Conservation (phyloP, 2,329 filamentous ascomycete species). For the Ascochyta lentis region DNA sequence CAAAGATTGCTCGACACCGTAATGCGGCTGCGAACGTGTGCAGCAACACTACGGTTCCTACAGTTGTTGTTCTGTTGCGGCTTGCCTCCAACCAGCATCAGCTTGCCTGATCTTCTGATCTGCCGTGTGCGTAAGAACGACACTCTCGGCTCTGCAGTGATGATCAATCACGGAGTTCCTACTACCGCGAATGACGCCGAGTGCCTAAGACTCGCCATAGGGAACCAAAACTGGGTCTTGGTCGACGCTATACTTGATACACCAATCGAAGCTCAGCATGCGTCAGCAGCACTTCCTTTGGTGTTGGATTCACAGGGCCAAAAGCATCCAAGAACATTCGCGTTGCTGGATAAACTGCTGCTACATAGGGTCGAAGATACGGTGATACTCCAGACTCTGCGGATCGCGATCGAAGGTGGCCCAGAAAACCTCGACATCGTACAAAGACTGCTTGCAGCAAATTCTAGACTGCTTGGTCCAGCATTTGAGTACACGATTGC, state of each 20-base stretch:
- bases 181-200: slow-evolving; percentile 39
- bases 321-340: slow-evolving; percentile 30
- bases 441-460: slow-evolving; percentile 33
- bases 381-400: slow-evolving; percentile 29
- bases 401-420: slow-evolving; percentile 40
- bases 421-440: slow-evolving; percentile 42
- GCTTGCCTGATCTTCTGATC: slow-evolving; percentile 39
- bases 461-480: slow-evolving; percentile 29
- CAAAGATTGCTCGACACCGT: slow-evolving; percentile 39
- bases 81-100: slow-evolving; percentile 34
- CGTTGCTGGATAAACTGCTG: slow-evolving; percentile 40
- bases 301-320: slow-evolving; percentile 33
- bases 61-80: slow-evolving; percentile 46
- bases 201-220: slow-evolving; percentile 36
- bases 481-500: slow-evolving; percentile 38
- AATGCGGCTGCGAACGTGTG: slow-evolving; percentile 36
- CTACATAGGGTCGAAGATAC: slow-evolving; percentile 32
- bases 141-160: slow-evolving; percentile 37
- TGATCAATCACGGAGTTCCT: slow-evolving; percentile 38
- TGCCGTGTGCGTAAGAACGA: slow-evolving; percentile 38
- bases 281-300: slow-evolving; percentile 40
- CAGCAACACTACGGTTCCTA: slow-evolving; percentile 38
- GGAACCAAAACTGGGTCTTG: slow-evolving; percentile 39
- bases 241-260: slow-evolving; percentile 35
- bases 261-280: slow-evolving; percentile 34